Conservation (phyloP, 208 protist genomes). For the Balamuthia mandrillaris region DNA sequence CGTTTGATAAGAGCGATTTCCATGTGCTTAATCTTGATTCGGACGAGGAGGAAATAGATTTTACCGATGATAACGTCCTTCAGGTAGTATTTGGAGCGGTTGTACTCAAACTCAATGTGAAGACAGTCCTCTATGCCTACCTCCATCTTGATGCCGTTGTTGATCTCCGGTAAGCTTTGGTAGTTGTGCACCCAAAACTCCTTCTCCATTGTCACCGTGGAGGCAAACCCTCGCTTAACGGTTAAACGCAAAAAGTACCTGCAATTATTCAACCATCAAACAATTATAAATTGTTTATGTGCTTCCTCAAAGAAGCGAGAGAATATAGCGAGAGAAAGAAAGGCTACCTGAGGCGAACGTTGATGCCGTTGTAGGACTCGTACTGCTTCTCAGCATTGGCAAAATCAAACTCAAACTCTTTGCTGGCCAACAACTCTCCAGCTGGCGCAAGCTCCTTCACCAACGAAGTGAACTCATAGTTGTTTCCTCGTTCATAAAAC, state of each 20-base stretch:
- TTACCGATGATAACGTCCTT: constrained; percentile 72
- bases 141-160: constrained; percentile 76
- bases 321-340: not conserved
- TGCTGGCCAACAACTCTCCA: constrained; percentile 51
- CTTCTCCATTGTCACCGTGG: constrained; percentile 70
- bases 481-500: constrained; percentile 68
- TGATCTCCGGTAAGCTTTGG: constrained; percentile 67
- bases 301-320: not conserved
- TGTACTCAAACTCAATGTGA: constrained; percentile 89
- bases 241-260: constrained; percentile 80
- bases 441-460: constrained; percentile 61
- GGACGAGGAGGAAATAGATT: constrained; percentile 81
- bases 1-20: constrained; percentile 80
- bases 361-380: constrained; percentile 85
- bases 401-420: constrained; percentile 68
- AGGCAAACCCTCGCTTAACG: constrained; percentile 61
- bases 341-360: constrained; percentile 71
- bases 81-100: constrained; percentile 80
- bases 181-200: constrained; percentile 76
- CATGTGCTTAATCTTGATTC: constrained; percentile 85
- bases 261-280: not conserved
- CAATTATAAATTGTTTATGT: not conserved
- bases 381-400: constrained; percentile 71
- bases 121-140: constrained; percentile 84
- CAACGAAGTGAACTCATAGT: constrained; percentile 68